Base-by-base conservation (phyloP, 2,329 filamentous ascomycete genomes). In the Hypoxylon sp. region DNA sequence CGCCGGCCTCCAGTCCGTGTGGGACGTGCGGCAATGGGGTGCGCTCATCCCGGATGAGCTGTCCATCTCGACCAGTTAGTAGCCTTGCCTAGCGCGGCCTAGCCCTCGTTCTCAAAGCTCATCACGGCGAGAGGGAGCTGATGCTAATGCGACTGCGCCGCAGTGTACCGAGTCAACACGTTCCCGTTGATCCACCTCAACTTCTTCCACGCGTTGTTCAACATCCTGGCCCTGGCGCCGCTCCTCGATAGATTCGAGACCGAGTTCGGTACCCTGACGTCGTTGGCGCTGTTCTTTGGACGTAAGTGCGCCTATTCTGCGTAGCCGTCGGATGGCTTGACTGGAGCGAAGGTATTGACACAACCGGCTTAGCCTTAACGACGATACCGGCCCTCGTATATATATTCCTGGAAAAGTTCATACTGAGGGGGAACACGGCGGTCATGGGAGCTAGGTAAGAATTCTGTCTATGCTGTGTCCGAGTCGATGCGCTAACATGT, bases 151-250 rank as follows among this genome's bases (percentile, higher is more conserved):
- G 42, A 52, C 15, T 37, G 18, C 18, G 6, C 46, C 35, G 49
- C 73, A 97, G 93, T 96, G 79, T 94, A 97, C 76, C 88, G 95
- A 60, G 83, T 96, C 29, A 97, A 97, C 72, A 96, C 94, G 0
- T 99, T 92, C 71, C 92, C 93, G 0, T 80, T 99, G 54, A 87
- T 97, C 58, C 95, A 99, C 73, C 75, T 86, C 40, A 89, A 89
- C 68, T 83, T 96, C 72, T 79, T 97, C 67, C 95, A 98, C 75
- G 83, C 88, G 60, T 70, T 93, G 49, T 78, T 96, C 71, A 97
- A 98, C 75, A 74, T 92, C 20, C 48, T 96, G 62, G 90, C 92
- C 18, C 74, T 98, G 62, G 88, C 88, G 33, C 95, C 95, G n/a
- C 80, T 99, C 48, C 78, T 99, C 73, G 94, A 97, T 76, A 86